Percentiles rank a stretch among this genome's conserved stretches.
phyloP scores from a whole-genome alignment of 306 rosid species.

The Castanea mollissima region DNA sequence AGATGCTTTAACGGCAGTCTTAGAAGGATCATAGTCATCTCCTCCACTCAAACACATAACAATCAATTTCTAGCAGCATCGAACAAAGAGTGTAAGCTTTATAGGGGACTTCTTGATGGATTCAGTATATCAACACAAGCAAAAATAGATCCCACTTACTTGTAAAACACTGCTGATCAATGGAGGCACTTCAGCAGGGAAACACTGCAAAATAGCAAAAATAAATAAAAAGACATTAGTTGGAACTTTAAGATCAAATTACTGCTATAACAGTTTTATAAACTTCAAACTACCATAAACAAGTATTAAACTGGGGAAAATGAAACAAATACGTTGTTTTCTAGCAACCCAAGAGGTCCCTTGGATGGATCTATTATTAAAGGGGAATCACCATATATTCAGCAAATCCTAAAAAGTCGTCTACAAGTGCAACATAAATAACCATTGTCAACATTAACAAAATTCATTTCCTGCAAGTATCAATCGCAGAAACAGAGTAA shows the following conservation, averaged over 20 bases:
- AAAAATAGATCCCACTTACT: conserved; percentile 48
- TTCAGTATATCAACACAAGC: conserved; percentile 6
- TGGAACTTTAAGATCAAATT: background rate
- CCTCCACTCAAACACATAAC: conserved; percentile 81
- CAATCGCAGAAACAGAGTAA: background rate
- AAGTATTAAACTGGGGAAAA: background rate
- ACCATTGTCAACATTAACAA: background rate
- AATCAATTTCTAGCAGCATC: conserved; percentile 64
- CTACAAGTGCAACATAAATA: background rate
- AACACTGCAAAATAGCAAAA: conserved; percentile 60
- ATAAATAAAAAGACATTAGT: conserved; percentile 13
- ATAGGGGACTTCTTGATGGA: conserved; percentile 16
- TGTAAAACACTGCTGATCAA: conserved; percentile 81
- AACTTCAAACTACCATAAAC: background rate
- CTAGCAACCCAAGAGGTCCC: background rate
- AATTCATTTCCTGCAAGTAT: background rate
- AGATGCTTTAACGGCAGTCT: conserved; percentile 78
- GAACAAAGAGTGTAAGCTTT: conserved; percentile 15
- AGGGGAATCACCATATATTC: background rate
- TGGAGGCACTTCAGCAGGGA: conserved; percentile 77
- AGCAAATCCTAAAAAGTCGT: background rate
- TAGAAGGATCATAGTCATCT: conserved; percentile 82
- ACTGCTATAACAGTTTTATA: background rate
- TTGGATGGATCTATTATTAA: background rate
- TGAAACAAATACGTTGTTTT: background rate